phyloP scores from a whole-genome alignment of 2,329 filamentous ascomycete species.

The Gremmenia infestans region DNA sequence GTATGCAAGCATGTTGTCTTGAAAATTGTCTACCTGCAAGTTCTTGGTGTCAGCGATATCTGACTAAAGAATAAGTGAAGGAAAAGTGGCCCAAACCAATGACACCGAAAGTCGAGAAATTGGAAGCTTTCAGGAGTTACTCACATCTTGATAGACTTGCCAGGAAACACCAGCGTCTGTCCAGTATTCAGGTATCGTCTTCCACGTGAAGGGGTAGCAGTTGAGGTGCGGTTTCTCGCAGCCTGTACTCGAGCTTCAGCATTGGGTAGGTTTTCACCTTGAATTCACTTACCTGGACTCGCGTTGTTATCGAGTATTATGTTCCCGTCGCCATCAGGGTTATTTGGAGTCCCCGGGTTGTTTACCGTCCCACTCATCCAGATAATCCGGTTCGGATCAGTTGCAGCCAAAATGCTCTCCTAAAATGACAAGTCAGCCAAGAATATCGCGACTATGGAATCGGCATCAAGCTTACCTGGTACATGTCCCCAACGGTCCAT shows the following conservation, averaged over 20 bases:
- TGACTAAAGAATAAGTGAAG: no score
- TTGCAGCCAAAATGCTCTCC: slow-evolving; percentile 47
- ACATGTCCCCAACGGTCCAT: slow-evolving; percentile 50
- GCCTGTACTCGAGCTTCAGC: not conserved
- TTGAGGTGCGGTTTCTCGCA: slow-evolving; percentile 30
- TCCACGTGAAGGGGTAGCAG: slow-evolving; percentile 44
- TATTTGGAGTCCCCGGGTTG: slow-evolving; percentile 36
- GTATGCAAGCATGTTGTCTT: slow-evolving; percentile 40
- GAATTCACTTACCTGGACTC: slow-evolving; percentile 29
- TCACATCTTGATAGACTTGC: slow-evolving; percentile 40
- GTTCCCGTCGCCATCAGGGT: slow-evolving; percentile 2
- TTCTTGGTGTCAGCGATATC: not conserved
- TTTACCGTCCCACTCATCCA: slow-evolving; percentile 49
- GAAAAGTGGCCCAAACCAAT: no score
- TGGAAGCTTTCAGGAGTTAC: slow-evolving; percentile 40
- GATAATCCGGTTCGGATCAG: slow-evolving; percentile 48
- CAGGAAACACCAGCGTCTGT: slow-evolving; percentile 40
- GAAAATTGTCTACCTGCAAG: slow-evolving; percentile 36
- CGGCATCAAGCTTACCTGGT: slow-evolving; percentile 33
- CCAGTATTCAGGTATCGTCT: slow-evolving; percentile 39
- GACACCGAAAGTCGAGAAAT: slow-evolving; percentile 27
- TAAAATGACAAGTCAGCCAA: slow-evolving; percentile 9
- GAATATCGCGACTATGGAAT: not conserved
- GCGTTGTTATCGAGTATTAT: slow-evolving; percentile 39
- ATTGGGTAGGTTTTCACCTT: no score